Conservation (phyloP, 768 basidiomycete species). For the Crucibulum laeve region DNA sequence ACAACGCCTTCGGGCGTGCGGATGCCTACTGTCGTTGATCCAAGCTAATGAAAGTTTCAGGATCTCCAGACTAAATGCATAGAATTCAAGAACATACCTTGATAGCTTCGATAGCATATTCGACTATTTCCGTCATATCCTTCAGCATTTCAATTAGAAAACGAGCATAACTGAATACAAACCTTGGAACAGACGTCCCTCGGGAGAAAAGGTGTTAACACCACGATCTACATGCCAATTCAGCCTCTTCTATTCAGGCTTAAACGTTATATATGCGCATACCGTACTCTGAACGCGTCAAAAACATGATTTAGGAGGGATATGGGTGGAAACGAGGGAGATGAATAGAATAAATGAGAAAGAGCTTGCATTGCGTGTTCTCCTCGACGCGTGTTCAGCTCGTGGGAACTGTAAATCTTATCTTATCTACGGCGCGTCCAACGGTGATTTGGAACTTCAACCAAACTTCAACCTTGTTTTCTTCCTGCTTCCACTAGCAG, state of each 20-base stretch:
- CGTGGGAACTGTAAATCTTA: conserved; percentile 33
- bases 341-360: conserved; percentile 15
- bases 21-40: conserved; percentile 96
- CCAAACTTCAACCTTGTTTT: too few species aligned
- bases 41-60: conserved; percentile 58
- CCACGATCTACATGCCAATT: conserved; percentile 66
- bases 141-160: conserved; percentile 7
- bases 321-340: conserved; percentile 12
- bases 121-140: conserved; percentile 52
- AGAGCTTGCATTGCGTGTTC: conserved; percentile 22
- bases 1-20: conserved; percentile 87
- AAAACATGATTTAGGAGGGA: conserved; percentile 58
- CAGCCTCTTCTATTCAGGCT: neutral
- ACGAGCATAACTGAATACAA: conserved; percentile 11
- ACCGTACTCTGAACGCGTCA: conserved; percentile 97
- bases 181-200: conserved; percentile 99
- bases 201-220: conserved; percentile 98
- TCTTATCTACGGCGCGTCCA: conserved; percentile 28
- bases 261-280: conserved; percentile 12
- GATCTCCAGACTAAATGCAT: neutral
- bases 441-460: neutral
- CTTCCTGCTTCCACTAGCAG: neutral
- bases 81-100: conserved; percentile 51
- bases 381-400: conserved; percentile 40
- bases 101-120: conserved; percentile 99